A percentile compares a stretch with the other conserved stretches of the same genome.
phyloP scores from a whole-genome alignment of 2,329 filamentous ascomycete genomes.

The Xylaria sp. region DNA sequence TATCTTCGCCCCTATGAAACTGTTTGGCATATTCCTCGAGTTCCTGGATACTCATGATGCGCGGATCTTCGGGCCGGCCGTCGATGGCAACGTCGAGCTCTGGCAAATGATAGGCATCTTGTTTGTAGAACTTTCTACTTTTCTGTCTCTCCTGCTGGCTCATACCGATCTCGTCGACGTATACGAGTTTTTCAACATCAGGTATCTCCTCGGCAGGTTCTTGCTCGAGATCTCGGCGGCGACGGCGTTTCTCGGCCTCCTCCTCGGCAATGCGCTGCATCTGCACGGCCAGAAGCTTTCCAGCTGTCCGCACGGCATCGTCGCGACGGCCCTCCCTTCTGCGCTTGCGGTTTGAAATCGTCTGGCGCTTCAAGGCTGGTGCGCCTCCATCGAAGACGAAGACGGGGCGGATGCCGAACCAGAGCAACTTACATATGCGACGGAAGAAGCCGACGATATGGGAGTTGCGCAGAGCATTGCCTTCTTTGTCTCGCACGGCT shows the following conservation, averaged over 20 bases:
- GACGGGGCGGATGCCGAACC: constrained; percentile 91
- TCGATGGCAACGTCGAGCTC: constrained; percentile 74
- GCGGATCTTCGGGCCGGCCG: constrained; percentile 80
- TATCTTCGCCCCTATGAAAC: constrained; percentile 87
- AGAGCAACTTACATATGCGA: constrained; percentile 93
- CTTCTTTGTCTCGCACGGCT: constrained; percentile 96
- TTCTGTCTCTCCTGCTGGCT: constrained; percentile 67
- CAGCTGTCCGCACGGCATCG: constrained; percentile 87
- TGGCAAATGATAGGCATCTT: constrained; percentile 92
- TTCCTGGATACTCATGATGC: constrained; percentile 94
- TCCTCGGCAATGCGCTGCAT: constrained; percentile 89
- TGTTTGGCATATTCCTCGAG: constrained; percentile 89
- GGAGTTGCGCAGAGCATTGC: constrained; percentile 90
- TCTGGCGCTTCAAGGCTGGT: constrained; percentile 83
- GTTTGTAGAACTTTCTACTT: constrained; percentile 76
- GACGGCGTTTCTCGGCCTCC: constrained; percentile 62
- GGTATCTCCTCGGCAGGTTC: constrained; percentile 65
- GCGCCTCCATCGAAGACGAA: constrained; percentile 98
- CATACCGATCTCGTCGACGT: constrained; percentile 86
- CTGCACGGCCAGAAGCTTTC: constrained; percentile 85
- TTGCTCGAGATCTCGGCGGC: constrained; percentile 41
- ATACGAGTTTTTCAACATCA: constrained; percentile 65
- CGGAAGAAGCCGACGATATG: constrained; percentile 98
- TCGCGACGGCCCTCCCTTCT: constrained; percentile 83
- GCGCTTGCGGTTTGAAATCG: constrained; percentile 71